These are phyloP conservation scores for Ceratocystis smalleyi DNA, from an alignment of 2,329 filamentous ascomycete genomes.

Conservation along the genomic window DNA sequence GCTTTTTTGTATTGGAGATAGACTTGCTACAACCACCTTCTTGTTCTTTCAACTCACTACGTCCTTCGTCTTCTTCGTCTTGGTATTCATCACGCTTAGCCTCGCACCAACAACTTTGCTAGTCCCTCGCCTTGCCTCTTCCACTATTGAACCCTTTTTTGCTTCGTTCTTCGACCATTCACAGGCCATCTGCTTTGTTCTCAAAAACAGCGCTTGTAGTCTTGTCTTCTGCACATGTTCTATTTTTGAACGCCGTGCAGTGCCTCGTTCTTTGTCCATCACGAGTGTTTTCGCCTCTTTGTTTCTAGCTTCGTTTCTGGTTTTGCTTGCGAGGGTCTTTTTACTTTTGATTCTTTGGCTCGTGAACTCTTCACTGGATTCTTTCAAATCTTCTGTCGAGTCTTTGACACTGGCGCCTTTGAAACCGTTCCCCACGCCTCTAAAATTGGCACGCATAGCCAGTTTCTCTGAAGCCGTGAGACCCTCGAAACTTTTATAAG, in stretches of 20 bases:
- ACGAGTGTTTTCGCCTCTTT: not conserved
- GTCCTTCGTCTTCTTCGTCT: not conserved
- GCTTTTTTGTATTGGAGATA: not conserved
- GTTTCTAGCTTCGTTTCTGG: not conserved
- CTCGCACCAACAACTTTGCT: not conserved
- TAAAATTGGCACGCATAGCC: not conserved
- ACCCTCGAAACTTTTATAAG: not conserved
- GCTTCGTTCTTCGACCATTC: not conserved
- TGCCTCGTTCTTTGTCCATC: constrained; percentile 9
- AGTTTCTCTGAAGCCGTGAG: not conserved
- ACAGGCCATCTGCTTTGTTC: not conserved
- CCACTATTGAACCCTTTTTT: not conserved
- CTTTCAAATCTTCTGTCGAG: not conserved
- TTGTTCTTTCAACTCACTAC: not conserved
- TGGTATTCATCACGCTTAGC: not conserved
- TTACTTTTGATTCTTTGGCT: not conserved
- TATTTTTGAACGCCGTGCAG: not conserved
- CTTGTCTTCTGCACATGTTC: not conserved
- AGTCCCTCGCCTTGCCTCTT: not conserved
- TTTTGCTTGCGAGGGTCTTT: not conserved
- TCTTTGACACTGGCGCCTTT: too few relatives aligned
- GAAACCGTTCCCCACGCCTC: not conserved
- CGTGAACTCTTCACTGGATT: not conserved
- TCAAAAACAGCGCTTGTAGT: not conserved
- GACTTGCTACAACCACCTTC: not conserved